Conservation (phyloP, 768 basidiomycete genomes). For the Suillus clintonianus region DNA sequence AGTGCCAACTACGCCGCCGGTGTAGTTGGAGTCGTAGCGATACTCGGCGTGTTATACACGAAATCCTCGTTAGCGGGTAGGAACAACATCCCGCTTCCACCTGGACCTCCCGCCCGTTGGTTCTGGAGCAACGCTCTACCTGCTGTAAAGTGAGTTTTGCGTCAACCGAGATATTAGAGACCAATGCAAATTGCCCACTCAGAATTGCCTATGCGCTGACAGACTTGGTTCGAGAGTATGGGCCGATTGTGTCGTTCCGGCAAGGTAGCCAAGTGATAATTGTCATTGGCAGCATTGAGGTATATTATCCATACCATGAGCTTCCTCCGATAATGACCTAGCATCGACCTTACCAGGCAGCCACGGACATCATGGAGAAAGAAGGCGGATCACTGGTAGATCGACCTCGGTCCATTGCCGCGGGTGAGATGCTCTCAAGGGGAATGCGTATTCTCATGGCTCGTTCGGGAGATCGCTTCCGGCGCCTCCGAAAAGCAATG, state of each 20-base stretch:
- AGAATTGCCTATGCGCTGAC: slow-evolving; percentile 34
- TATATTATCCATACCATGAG: slow-evolving; percentile 6
- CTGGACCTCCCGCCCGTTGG: slow-evolving; percentile 16
- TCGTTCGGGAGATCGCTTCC: slow-evolving; percentile 53
- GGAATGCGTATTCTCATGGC: slow-evolving; percentile 56
- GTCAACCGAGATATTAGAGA: neutral
- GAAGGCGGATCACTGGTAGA: slow-evolving; percentile 53
- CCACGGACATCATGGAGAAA: slow-evolving; percentile 61
- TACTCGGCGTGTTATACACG: neutral
- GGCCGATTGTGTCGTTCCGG: slow-evolving; percentile 53
- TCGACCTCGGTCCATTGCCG: slow-evolving; percentile 50
- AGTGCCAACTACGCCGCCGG: slow-evolving; percentile 45
- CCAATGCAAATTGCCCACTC: neutral
- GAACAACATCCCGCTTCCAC: slow-evolving; percentile 13
- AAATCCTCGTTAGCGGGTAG: neutral
- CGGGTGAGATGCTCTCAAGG: slow-evolving; percentile 52
- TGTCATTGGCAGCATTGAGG: slow-evolving; percentile 19
- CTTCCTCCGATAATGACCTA: slow-evolving; percentile 36
- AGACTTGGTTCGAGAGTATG: slow-evolving; percentile 55
- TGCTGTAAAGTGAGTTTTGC: neutral
- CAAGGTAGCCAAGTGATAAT: slow-evolving; percentile 37
- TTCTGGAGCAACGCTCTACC: slow-evolving; percentile 17
- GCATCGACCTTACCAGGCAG: slow-evolving; percentile 52
- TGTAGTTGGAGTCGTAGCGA: slow-evolving; percentile 41
- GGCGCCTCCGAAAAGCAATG: slow-evolving; percentile 53